Evolutionary conservation across 441 rosid species (phyloP).

Genomic region (Croton laevigatus): DNA sequence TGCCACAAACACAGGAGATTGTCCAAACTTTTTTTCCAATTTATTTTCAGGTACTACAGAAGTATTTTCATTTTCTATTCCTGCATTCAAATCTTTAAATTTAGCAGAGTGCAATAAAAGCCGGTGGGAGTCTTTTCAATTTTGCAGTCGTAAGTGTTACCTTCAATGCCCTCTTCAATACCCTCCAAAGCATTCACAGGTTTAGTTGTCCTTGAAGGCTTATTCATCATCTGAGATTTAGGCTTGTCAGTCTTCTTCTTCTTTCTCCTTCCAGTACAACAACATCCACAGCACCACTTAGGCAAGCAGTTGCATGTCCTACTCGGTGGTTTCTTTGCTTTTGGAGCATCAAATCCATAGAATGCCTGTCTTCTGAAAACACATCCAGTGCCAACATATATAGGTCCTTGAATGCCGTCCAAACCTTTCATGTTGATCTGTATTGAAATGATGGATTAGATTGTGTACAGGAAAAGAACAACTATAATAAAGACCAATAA

Average conservation of each 20-base stretch:
- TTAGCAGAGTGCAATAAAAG: not conserved
- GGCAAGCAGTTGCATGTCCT: conserved; percentile 66
- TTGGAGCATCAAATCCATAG: conserved; percentile 60
- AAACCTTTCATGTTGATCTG: conserved; percentile 76
- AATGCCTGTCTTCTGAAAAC: conserved; percentile 66
- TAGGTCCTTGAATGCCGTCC: conserved; percentile 81
- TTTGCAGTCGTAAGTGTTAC: conserved; percentile 3
- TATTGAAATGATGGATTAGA: conserved; percentile 2
- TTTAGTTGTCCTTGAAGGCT: conserved; percentile 9
- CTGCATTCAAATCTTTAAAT: conserved; percentile 24
- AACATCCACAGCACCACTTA: conserved; percentile 36
- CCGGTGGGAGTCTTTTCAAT: not conserved
- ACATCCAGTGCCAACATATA: conserved; percentile 65
- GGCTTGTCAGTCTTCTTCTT: conserved; percentile 32
- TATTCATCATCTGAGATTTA: conserved; percentile 3
- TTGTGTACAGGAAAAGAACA: conserved; percentile 1
- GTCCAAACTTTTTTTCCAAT: conserved; percentile 66
- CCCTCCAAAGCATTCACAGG: conserved; percentile 26
- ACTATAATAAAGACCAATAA: not conserved
- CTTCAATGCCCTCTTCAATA: conserved; percentile 26
- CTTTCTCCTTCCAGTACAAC: conserved; percentile 43
- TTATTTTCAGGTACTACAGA: conserved; percentile 29
- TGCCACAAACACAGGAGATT: conserved; percentile 59
- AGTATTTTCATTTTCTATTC: conserved; percentile 24
- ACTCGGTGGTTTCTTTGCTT: conserved; percentile 50